A percentile compares a stretch with the other conserved stretches of the same genome.
Evolutionary conservation across 768 basidiomycete species (phyloP).

Genomic region (Mycena indigotica): DNA sequence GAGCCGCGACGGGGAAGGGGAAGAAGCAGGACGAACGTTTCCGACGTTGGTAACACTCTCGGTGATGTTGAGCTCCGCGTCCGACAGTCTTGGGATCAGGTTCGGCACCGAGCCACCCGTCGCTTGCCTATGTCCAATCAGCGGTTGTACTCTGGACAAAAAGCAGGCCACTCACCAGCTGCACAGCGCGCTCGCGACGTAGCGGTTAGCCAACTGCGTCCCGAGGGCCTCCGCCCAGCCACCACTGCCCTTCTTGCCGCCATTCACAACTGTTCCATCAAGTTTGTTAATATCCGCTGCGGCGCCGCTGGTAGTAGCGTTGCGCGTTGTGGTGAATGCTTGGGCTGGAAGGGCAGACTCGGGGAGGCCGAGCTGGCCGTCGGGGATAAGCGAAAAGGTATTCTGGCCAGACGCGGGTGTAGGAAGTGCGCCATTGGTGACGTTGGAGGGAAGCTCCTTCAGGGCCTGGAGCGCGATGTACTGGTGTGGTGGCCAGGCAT

Average conservation of each 20-base stretch:
- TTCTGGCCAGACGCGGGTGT: slow-evolving; percentile 51
- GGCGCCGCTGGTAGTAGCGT: slow-evolving; percentile 54
- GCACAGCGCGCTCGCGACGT: slow-evolving; percentile 80
- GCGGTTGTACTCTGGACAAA: background rate
- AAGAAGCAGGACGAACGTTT: slow-evolving; percentile 53
- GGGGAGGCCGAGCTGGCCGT: slow-evolving; percentile 78
- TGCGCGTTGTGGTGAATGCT: slow-evolving; percentile 45
- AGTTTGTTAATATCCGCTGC: slow-evolving; percentile 62
- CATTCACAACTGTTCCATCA: slow-evolving; percentile 61
- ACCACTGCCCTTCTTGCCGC: slow-evolving; percentile 62
- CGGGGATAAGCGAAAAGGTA: slow-evolving; percentile 69
- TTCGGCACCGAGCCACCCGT: slow-evolving; percentile 85
- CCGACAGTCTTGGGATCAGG: slow-evolving; percentile 68
- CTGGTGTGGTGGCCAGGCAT: slow-evolving; percentile 86
- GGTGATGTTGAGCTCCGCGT: slow-evolving; percentile 69
- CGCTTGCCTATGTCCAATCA: slow-evolving; percentile 56
- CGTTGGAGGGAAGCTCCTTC: slow-evolving; percentile 67
- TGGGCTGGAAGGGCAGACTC: slow-evolving; percentile 76
- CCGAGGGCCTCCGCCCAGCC: slow-evolving; percentile 66
- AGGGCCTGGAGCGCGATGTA: slow-evolving; percentile 82
- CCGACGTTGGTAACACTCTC: slow-evolving; percentile 68
- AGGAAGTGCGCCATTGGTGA: slow-evolving; percentile 61
- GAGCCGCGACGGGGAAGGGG: background rate
- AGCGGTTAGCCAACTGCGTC: slow-evolving; percentile 83
- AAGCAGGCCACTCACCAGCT: slow-evolving; percentile 65